Evolutionary conservation across 257 asterid genomes (phyloP).

Genomic region (Sherardia arvensis): DNA sequence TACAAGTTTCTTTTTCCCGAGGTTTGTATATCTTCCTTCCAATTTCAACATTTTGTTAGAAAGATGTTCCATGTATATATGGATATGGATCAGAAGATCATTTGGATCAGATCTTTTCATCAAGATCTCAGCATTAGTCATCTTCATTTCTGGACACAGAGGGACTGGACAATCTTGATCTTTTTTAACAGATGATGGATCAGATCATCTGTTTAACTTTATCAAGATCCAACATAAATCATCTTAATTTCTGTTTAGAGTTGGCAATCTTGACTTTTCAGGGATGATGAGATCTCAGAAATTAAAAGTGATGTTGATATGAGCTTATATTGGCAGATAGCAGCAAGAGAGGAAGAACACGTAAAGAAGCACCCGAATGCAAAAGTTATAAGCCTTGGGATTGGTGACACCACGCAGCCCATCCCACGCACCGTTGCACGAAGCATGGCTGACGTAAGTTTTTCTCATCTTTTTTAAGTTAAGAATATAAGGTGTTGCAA

Average conservation of each 20-base stretch:
- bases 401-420: conserved; percentile 86
- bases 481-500: too few relatives aligned
- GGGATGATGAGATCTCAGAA: too few relatives aligned
- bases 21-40: not conserved
- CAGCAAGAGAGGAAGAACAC: conserved; percentile 46
- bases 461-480: not conserved
- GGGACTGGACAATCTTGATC: too few relatives aligned
- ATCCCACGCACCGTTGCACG: conserved; percentile 56
- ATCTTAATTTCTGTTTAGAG: too few relatives aligned
- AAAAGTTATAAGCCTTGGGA: conserved; percentile 74
- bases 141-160: too few relatives aligned
- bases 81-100: not conserved
- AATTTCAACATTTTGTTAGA: not conserved
- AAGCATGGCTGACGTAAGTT: conserved; percentile 71
- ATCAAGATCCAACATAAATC: too few relatives aligned
- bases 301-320: not conserved
- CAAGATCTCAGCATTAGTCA: not conserved
- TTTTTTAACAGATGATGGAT: too few relatives aligned
- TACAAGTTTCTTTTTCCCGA: conserved; percentile 57
- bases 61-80: too few relatives aligned
- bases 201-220: too few relatives aligned
- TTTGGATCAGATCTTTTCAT: too few relatives aligned
- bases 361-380: conserved; percentile 54
- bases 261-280: too few relatives aligned
- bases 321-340: conserved; percentile 30